phyloP scores from a whole-genome alignment of 2,329 filamentous ascomycete genomes.

The Colletotrichum melonis region DNA sequence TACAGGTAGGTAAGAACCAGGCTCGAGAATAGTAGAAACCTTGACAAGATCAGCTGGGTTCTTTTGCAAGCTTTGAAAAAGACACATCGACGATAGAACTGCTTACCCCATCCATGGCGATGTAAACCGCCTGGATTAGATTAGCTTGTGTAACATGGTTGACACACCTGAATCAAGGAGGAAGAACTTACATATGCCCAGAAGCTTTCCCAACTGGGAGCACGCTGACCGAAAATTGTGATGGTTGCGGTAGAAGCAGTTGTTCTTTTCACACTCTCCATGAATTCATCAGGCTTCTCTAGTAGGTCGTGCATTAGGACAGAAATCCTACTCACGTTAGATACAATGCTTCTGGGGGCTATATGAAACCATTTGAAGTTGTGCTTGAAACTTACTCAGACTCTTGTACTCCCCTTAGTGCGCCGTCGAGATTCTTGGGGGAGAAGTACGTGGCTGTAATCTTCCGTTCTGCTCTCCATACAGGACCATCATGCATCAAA shows the following conservation, averaged over 20 bases:
- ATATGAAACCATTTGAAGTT: background rate
- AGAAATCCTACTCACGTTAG: background rate
- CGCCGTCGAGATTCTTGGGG: slow-evolving; percentile 55
- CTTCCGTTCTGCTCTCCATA: slow-evolving; percentile 59
- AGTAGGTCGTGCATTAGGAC: slow-evolving; percentile 17
- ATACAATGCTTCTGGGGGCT: background rate
- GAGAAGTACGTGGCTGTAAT: slow-evolving; percentile 57
- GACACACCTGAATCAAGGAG: fast-evolving
- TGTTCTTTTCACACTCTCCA: slow-evolving; percentile 1
- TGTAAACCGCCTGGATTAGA: slow-evolving; percentile 1
- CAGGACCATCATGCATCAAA: slow-evolving; percentile 57
- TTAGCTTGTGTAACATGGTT: background rate
- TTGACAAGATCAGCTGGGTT: background rate
- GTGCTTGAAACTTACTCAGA: slow-evolving; percentile 51
- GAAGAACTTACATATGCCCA: slow-evolving; percentile 6
- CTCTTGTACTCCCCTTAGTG: slow-evolving; percentile 54
- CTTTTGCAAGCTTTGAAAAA: background rate
- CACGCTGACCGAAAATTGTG: slow-evolving; percentile 9
- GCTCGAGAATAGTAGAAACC: slow-evolving; percentile 53
- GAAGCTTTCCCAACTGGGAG: slow-evolving; percentile 6
- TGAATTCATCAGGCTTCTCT: slow-evolving; percentile 9
- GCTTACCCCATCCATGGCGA: slow-evolving; percentile 4
- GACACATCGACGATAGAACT: too few species aligned
- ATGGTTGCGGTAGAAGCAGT: slow-evolving; percentile 20
- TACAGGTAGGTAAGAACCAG: slow-evolving; percentile 60